phyloP scores from a whole-genome alignment of 2,329 filamentous ascomycete genomes.

The Madurella fahalii region DNA sequence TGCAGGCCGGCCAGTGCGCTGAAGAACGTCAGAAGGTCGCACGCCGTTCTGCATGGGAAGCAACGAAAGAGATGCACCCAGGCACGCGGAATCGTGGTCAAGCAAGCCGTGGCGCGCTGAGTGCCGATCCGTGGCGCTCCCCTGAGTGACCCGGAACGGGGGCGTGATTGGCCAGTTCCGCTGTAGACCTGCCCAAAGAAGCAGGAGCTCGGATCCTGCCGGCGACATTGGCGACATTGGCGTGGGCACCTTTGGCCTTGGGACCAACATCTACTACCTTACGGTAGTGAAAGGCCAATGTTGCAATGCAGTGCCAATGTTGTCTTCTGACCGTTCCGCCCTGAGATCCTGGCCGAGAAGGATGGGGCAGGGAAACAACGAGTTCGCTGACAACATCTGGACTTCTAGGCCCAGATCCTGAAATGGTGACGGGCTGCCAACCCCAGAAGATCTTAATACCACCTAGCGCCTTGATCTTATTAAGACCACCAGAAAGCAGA shows the following conservation, averaged over 20 bases:
- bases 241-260: neutral
- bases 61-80: neutral
- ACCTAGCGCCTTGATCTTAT: neutral
- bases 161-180: slow-evolving; percentile 23
- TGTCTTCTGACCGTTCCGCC: neutral
- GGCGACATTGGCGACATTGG: neutral
- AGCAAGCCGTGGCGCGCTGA: neutral
- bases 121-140: slow-evolving; percentile 1
- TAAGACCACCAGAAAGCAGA: neutral
- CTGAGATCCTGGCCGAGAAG: no score
- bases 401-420: no score
- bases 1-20: neutral
- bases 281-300: neutral
- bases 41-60: neutral
- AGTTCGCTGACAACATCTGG: no score
- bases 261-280: neutral
- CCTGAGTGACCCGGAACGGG: neutral
- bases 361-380: no score
- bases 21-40: neutral
- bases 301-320: neutral
- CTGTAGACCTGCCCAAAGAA: slow-evolving; percentile 26
- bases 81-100: slow-evolving; percentile 5
- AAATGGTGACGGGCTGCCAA: no score
- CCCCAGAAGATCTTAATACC: slow-evolving; percentile 1
- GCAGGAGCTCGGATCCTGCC: slow-evolving; percentile 12